Conservation (phyloP, 2,329 filamentous ascomycete genomes). For the Colletotrichum incanum region DNA sequence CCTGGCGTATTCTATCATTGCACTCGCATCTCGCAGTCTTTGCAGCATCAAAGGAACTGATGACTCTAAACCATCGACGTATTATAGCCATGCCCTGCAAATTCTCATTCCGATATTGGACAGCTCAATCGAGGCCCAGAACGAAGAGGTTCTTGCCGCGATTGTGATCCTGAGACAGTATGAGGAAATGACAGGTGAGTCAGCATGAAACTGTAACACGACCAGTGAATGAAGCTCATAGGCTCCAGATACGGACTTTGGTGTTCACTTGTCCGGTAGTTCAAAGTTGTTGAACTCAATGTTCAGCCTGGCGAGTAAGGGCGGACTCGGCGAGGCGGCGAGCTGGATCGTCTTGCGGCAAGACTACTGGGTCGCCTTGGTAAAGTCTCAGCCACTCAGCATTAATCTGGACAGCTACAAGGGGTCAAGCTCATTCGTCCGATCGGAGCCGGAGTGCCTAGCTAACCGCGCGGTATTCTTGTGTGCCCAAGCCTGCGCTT, state of each 20-base stretch:
- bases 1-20: slow-evolving; percentile 51
- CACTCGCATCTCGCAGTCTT: slow-evolving; percentile 48
- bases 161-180: slow-evolving; percentile 56
- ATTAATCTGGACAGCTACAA: slow-evolving; percentile 55
- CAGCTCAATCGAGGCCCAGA: slow-evolving; percentile 52
- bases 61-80: slow-evolving; percentile 54
- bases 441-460: slow-evolving; percentile 47
- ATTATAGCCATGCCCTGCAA: slow-evolving; percentile 59
- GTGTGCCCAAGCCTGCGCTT: slow-evolving; percentile 52
- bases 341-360: slow-evolving; percentile 66
- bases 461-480: slow-evolving; percentile 49
- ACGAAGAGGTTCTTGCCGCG: slow-evolving; percentile 57
- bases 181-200: slow-evolving; percentile 57
- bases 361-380: slow-evolving; percentile 63
- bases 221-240: too few relatives aligned
- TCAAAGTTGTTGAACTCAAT: slow-evolving; percentile 48
- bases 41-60: slow-evolving; percentile 41
- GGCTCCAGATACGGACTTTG: slow-evolving; percentile 46
- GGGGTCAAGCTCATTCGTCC: slow-evolving; percentile 46
- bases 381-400: slow-evolving; percentile 55
- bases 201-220: background rate
- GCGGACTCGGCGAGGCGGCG: slow-evolving; percentile 58
- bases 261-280: slow-evolving; percentile 49
- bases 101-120: slow-evolving; percentile 56
- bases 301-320: slow-evolving; percentile 48